Evolutionary conservation across 805 yeast genomes (phyloP).

Genomic region (Metschnikowia lachancei): DNA sequence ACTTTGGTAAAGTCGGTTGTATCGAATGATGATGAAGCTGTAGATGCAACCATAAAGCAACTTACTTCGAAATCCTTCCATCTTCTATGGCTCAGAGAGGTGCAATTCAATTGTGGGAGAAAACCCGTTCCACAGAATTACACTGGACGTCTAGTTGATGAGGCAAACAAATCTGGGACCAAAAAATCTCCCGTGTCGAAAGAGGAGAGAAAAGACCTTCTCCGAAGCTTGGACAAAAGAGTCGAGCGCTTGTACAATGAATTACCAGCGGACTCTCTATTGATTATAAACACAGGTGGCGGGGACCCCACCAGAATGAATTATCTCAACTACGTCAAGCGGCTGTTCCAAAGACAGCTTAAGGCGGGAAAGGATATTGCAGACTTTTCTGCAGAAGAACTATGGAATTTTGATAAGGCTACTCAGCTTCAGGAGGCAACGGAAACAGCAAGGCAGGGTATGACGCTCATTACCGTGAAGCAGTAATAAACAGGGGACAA

Average conservation of each 20-base stretch:
- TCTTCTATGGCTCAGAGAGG: slow-evolving; percentile 55
- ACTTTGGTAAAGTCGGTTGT: slow-evolving; percentile 39
- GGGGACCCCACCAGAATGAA: slow-evolving; percentile 56
- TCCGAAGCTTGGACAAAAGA: slow-evolving; percentile 40
- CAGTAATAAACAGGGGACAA: background rate
- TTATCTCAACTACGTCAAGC: slow-evolving; percentile 43
- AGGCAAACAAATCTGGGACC: slow-evolving; percentile 11
- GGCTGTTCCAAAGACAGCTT: slow-evolving; percentile 43
- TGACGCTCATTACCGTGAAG: slow-evolving; percentile 48
- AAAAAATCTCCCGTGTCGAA: slow-evolving; percentile 3
- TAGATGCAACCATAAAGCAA: slow-evolving; percentile 39
- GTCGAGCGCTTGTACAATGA: slow-evolving; percentile 47
- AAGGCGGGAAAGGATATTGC: slow-evolving; percentile 43
- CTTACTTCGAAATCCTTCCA: slow-evolving; percentile 43
- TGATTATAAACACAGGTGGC: slow-evolving; percentile 61
- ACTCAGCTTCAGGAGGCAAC: slow-evolving; percentile 47
- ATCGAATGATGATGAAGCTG: slow-evolving; percentile 58
- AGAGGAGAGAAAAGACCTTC: slow-evolving; percentile 18
- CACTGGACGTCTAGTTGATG: slow-evolving; percentile 18
- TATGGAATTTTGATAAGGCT: slow-evolving; percentile 56
- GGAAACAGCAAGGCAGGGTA: slow-evolving; percentile 55
- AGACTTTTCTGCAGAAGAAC: slow-evolving; percentile 35
- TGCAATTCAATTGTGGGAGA: slow-evolving; percentile 45
- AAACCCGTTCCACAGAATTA: slow-evolving; percentile 22
- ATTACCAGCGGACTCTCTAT: slow-evolving; percentile 56